These are phyloP conservation scores for Ceratocystis harringtonii DNA, from an alignment of 2,329 filamentous ascomycete species.

Conservation along the genomic window DNA sequence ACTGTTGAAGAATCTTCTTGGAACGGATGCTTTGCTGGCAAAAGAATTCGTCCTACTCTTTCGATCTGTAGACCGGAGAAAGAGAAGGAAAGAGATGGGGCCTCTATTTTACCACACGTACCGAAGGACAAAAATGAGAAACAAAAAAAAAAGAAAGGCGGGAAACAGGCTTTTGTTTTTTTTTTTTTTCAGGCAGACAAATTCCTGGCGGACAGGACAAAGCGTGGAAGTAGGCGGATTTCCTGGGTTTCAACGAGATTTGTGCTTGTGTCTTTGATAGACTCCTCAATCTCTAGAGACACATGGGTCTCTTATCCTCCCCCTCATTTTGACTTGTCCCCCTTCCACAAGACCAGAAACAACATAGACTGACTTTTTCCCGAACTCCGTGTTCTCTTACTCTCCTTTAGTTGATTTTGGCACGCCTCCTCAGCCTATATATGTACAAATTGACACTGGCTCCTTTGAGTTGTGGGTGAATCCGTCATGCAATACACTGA, in stretches of 20 bases:
- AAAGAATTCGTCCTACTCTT: not conserved
- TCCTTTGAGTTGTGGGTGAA: slow-evolving; percentile 51
- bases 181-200: slow-evolving; percentile 8
- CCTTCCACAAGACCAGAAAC: slow-evolving; percentile 3
- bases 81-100: not conserved
- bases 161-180: slow-evolving; percentile 1
- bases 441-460: slow-evolving; percentile 43
- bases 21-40: not conserved
- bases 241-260: not conserved
- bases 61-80: slow-evolving; percentile 2
- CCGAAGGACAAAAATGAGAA: not conserved
- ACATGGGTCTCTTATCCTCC: not conserved
- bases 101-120: slow-evolving; percentile 1
- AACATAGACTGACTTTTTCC: slow-evolving; percentile 14
- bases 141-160: not conserved
- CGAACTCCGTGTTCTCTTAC: slow-evolving; percentile 5
- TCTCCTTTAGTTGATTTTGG: slow-evolving; percentile 31
- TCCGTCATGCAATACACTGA: slow-evolving; percentile 37
- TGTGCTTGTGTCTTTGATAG: not conserved
- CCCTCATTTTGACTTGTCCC: not conserved
- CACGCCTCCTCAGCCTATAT: slow-evolving; percentile 38
- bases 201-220: not conserved
- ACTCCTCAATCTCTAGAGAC: not conserved
- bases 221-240: not conserved
- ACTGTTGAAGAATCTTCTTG: not conserved